A percentile compares a stretch with the other conserved stretches of the same genome.
Conservation (phyloP, 352 stramenopile species). For the Pilasporangium apinafurcum region DNA sequence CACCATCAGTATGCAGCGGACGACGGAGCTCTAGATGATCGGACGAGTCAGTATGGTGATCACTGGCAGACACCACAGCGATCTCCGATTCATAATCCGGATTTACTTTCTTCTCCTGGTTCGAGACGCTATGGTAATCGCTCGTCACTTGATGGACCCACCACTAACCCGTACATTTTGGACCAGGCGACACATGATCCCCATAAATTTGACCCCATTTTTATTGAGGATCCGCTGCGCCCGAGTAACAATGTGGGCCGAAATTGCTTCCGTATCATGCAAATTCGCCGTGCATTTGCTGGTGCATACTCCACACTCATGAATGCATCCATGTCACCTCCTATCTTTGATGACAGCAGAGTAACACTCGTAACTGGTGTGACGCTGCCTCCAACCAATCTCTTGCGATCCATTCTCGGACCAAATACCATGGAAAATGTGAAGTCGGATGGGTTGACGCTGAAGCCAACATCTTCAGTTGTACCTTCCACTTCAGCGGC, state of each 20-base stretch:
- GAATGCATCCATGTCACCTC: conserved; percentile 41
- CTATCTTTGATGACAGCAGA: conserved; percentile 50
- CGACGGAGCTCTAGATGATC: conserved; percentile 46
- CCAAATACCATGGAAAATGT: conserved; percentile 41
- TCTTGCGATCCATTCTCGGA: conserved; percentile 65
- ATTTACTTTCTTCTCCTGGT: conserved; percentile 50
- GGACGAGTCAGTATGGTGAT: conserved; percentile 34
- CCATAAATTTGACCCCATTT: conserved; percentile 92
- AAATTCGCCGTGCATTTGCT: conserved; percentile 78
- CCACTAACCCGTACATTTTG: conserved; percentile 25
- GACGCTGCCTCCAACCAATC: conserved; percentile 71
- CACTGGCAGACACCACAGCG: conserved; percentile 60
- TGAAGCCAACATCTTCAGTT: no score
- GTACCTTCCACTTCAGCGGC: not conserved
- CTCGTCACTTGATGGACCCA: conserved; percentile 53
- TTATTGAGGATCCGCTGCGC: conserved; percentile 93
- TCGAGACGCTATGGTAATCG: conserved; percentile 64
- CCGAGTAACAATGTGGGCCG: conserved; percentile 94
- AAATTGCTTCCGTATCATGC: conserved; percentile 94
- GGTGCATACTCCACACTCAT: conserved; percentile 67
- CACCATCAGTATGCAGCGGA: conserved; percentile 41
- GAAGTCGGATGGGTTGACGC: conserved; percentile 35
- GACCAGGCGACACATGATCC: conserved; percentile 76
- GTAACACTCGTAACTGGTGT: conserved; percentile 57
- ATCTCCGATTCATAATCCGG: conserved; percentile 36